A percentile compares a stretch with the other conserved stretches of the same genome.
Conservation (phyloP, 148 eudicot genomes). For the Fagopyrum tataricum region DNA sequence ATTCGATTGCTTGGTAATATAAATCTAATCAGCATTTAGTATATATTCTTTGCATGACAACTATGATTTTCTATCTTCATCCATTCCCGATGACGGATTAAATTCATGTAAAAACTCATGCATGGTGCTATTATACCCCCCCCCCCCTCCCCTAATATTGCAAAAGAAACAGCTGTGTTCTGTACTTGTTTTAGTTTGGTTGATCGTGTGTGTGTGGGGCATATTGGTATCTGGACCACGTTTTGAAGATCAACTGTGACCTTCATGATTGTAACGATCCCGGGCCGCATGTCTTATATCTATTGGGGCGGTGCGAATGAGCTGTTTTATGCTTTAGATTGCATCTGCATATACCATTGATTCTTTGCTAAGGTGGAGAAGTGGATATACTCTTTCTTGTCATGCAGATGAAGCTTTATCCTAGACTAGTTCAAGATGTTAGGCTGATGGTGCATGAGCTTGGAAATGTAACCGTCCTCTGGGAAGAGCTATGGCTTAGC, state of each 20-base stretch:
- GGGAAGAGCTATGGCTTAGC: constrained; percentile 99
- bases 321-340: neutral
- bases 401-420: constrained; percentile 82
- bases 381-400: constrained; percentile 15
- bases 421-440: constrained; percentile 81
- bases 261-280: neutral
- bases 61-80: neutral
- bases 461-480: constrained; percentile 92
- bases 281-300: neutral
- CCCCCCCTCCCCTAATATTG: neutral
- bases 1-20: constrained; percentile 76
- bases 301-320: neutral
- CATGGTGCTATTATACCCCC: neutral
- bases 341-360: neutral
- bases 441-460: constrained; percentile 89
- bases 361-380: constrained; percentile 2
- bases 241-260: neutral
- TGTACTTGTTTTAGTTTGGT: neutral
- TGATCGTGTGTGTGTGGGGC: neutral
- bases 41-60: neutral
- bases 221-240: neutral
- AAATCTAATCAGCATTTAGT: neutral
- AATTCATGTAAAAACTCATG: neutral
- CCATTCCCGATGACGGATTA: neutral
- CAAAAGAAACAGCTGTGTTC: neutral